phyloP scores from a whole-genome alignment of 805 yeast species.

The Candida sakaeoensis region DNA sequence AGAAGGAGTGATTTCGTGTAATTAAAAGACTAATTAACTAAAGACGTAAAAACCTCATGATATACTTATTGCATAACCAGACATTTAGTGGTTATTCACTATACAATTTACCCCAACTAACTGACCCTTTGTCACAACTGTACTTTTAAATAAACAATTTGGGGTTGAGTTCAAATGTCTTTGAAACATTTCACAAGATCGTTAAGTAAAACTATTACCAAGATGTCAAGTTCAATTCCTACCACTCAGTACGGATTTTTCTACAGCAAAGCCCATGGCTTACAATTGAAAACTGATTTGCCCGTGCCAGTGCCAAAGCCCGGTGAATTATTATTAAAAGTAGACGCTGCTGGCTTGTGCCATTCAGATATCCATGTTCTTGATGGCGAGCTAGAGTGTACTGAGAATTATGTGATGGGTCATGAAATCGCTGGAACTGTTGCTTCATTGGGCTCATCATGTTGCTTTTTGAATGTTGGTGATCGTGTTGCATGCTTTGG shows the following conservation, averaged over 20 bases:
- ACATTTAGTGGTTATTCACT: too few species aligned
- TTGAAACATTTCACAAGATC: constrained; percentile 4
- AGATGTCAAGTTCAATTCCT: constrained; percentile 11
- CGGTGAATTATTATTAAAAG: constrained; percentile 27
- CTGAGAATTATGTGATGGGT: constrained; percentile 37
- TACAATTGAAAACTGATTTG: constrained; percentile 9
- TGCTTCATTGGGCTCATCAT: constrained; percentile 22
- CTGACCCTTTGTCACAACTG: too few species aligned
- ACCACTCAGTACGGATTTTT: constrained; percentile 11
- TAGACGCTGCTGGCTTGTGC: constrained; percentile 43
- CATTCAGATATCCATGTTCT: constrained; percentile 39
- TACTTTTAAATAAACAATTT: too few species aligned
- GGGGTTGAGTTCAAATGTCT: too few species aligned
- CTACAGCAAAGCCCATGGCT: constrained; percentile 7
- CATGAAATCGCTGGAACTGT: constrained; percentile 42
- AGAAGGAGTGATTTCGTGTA: background rate
- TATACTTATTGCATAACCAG: background rate
- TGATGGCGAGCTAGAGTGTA: constrained; percentile 14
- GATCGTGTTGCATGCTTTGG: constrained; percentile 28
- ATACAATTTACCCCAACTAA: background rate
- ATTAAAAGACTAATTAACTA: too few species aligned
- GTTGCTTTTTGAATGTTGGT: constrained; percentile 22
- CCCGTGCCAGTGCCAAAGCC: constrained; percentile 8
- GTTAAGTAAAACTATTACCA: background rate
- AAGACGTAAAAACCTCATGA: too few species aligned